Base-by-base conservation (phyloP, 2,329 filamentous ascomycete genomes). In the Teratosphaeria nubilosa region DNA sequence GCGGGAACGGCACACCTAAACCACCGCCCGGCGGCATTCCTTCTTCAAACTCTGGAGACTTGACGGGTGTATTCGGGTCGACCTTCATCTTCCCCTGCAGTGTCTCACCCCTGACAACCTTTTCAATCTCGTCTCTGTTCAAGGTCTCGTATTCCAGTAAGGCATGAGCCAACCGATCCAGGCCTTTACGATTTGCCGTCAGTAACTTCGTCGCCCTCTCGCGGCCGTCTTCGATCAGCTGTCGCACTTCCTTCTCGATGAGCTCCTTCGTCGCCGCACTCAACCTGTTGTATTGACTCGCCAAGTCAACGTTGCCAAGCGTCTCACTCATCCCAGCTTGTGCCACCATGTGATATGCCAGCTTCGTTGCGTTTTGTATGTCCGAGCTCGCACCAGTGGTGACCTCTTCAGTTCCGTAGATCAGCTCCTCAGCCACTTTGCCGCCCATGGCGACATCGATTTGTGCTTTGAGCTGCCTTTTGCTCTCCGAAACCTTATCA, bases 71-170 rank as follows among this genome's bases (percentile, higher is more conserved):
- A 20, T 51, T 34, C 5, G 34, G n/a, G 45, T 59, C 59, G 2
- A 58, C 57, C 50, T 54, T 59, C 55, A 89, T 75, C 60, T 89
- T 88, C 52, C 82, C 81, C 0, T 85, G 79, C 41, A 99, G 77
- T 69, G 88, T 86, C 75, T 96, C 90, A 37, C 94, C 94, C 56
- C 83, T 84, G 63, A 99, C 86, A 5, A 97, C 89, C 77, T 88
- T 90, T 73, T 91, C 85, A 62, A 97, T 95, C 73, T 99, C 94
- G 2, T 87, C 85, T 73, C 87, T 88, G 72, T 88, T 87, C 55
- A 99, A 77, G 0, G 91, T 96, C 78, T 99, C 94, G 73, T 96
- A 97, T 73, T 96, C 86, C 34, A 99, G 85, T 10, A 99, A 80
- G 5, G 91, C 94, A 69, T 91, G 86, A 30, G 94, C 92, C 10